Base-by-base conservation (phyloP, 495 filamentous ascomycete genomes). In the Xylaria acuta region DNA sequence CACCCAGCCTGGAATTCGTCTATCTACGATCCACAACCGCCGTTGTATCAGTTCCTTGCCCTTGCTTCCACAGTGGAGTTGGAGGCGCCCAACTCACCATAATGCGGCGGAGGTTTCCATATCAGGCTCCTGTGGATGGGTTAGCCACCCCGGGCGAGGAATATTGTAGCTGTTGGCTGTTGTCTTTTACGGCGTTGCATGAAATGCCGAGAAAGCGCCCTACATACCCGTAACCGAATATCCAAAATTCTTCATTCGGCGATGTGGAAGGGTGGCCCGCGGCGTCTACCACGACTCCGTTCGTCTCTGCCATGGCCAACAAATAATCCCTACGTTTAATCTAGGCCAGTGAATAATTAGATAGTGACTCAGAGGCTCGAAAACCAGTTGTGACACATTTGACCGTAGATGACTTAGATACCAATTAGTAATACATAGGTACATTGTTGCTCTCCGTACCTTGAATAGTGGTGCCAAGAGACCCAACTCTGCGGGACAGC, bases 21-120 rank as follows among this genome's bases (percentile, higher is more conserved):
- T 97, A 71, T 56, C 72, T 41, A 30, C 56, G 25, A 38, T 43
- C 20, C 8, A 45, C 20, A 59, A n/a, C n/a, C n/a, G 25, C 7
- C 49, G 40, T 27, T 1, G 38, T 49, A 67, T 72, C 53, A 72
- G 53, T 40, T 9, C 22, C 47, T 38, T 14, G 18, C 59, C 60
- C 38, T 49, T 12, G 32, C 25, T 43, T 69, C 22, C 22, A 25
- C 20, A 4, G 51, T 41, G 0, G 38, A 25, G 60, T 32, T 16
- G 5, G n/a, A 16, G 43, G 64, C 27, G 16, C 49, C 54, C 38
- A 81, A 56, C 85, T 68, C 90, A 98, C 96, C 95, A 80, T 91
- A 97, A 78, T 97, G 92, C 64, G 97, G 96, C 62, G 96, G 97
- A 32, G 96, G 95, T 80, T 99, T 99, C 95, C 95, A 99, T 70